These are phyloP conservation scores for Pseudopediastrum boryanum DNA, from an alignment of 139 green algal species.

Conservation along the genomic window DNA sequence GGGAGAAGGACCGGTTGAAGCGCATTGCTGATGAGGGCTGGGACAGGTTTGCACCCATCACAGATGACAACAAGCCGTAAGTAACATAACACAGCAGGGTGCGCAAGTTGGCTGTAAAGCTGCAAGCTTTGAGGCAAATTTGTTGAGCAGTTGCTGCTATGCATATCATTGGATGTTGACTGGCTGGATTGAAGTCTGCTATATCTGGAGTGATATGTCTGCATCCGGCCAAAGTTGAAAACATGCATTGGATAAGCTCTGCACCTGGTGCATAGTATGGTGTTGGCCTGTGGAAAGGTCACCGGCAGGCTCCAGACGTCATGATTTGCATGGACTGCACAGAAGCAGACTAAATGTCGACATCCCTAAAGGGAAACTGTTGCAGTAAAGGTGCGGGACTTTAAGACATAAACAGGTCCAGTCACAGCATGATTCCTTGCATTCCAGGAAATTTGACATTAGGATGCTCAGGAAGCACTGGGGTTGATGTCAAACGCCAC, in stretches of 20 bases:
- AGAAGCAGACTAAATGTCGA: too few relatives aligned
- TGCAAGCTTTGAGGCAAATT: background rate
- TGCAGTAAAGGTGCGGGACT: too few relatives aligned
- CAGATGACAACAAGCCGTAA: conserved; percentile 62
- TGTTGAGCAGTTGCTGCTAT: background rate
- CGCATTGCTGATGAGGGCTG: conserved; percentile 78
- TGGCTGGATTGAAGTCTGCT: background rate
- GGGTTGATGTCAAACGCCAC: too few relatives aligned
- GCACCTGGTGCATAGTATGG: too few relatives aligned
- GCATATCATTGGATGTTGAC: background rate
- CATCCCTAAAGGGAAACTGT: too few relatives aligned
- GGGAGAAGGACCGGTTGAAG: conserved; percentile 74
- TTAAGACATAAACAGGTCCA: too few relatives aligned
- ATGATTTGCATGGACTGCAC: too few relatives aligned
- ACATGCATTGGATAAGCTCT: background rate
- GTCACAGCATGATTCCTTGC: too few relatives aligned
- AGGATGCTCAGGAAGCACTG: too few relatives aligned
- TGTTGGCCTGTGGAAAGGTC: too few relatives aligned
- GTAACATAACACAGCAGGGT: background rate
- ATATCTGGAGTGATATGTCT: background rate
- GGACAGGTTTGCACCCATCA: conserved; percentile 75
- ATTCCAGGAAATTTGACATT: too few relatives aligned
- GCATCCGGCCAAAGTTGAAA: background rate
- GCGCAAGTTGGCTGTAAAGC: background rate
- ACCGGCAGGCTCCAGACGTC: too few relatives aligned